These are phyloP conservation scores for Cladosporium austrohemisphaericum DNA, from an alignment of 2,329 filamentous ascomycete genomes.

Conservation along the genomic window DNA sequence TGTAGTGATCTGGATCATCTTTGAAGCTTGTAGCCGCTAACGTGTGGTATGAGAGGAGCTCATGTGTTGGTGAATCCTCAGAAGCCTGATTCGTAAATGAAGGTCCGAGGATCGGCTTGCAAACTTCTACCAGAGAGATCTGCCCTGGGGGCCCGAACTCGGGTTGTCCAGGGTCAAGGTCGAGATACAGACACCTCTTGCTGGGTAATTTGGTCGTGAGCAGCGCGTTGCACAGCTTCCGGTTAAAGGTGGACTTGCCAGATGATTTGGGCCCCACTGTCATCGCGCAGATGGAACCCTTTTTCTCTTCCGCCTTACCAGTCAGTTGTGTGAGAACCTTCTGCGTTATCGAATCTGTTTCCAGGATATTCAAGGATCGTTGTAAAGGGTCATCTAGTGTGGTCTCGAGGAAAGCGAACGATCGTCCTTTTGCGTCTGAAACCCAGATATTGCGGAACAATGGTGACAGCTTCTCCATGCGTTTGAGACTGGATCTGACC, in stretches of 20 bases:
- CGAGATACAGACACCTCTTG: slow-evolving; percentile 53
- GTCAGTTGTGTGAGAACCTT: slow-evolving; percentile 43
- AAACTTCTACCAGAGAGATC: slow-evolving; percentile 62
- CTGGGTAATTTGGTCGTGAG: slow-evolving; percentile 47
- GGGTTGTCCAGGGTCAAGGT: slow-evolving; percentile 74
- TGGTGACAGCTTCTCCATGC: slow-evolving; percentile 60
- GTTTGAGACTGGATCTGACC: slow-evolving; percentile 46
- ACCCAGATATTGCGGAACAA: slow-evolving; percentile 67
- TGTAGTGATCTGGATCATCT: slow-evolving; percentile 63
- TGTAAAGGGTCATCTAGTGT: slow-evolving; percentile 23
- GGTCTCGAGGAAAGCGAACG: slow-evolving; percentile 34
- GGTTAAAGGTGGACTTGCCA: slow-evolving; percentile 72
- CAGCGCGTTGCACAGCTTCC: slow-evolving; percentile 62
- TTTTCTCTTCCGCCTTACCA: slow-evolving; percentile 34
- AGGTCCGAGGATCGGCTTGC: slow-evolving; percentile 60
- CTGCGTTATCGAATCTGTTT: slow-evolving; percentile 26
- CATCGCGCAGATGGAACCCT: slow-evolving; percentile 42
- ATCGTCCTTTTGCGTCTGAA: slow-evolving; percentile 34
- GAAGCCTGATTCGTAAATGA: slow-evolving; percentile 60
- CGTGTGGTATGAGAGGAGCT: slow-evolving; percentile 60
- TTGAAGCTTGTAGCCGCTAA: slow-evolving; percentile 63
- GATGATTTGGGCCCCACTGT: slow-evolving; percentile 68
- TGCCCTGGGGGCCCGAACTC: slow-evolving; percentile 69
- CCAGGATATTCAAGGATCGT: slow-evolving; percentile 27
- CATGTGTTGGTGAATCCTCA: slow-evolving; percentile 23